These are phyloP conservation scores for Aureobasidium sp. DNA, from an alignment of 2,329 filamentous ascomycete genomes.

Conservation along the genomic window DNA sequence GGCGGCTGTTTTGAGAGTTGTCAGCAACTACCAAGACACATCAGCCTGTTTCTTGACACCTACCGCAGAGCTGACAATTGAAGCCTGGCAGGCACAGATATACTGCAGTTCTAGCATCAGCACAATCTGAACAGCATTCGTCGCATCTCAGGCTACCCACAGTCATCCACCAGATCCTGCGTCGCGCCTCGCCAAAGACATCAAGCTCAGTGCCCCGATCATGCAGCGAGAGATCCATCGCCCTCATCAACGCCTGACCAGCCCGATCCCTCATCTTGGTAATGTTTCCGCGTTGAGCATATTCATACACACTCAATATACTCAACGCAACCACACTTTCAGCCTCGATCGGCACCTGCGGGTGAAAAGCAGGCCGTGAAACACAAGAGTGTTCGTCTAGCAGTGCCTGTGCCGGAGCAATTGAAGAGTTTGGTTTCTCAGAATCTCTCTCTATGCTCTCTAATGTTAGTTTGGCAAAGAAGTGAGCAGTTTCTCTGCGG, in stretches of 20 bases:
- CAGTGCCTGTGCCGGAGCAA: conserved; percentile 41
- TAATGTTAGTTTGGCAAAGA: conserved; percentile 42
- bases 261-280: conserved; percentile 46
- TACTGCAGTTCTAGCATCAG: conserved; percentile 30
- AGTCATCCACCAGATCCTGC: conserved; percentile 50
- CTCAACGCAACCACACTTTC: conserved; percentile 45
- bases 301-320: conserved; percentile 47
- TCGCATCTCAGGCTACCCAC: conserved; percentile 23
- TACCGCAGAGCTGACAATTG: conserved; percentile 46
- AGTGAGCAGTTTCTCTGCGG: conserved; percentile 43
- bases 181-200: conserved; percentile 39
- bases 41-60: conserved; percentile 18
- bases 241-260: conserved; percentile 42
- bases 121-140: not conserved
- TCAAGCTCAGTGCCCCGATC: conserved; percentile 32
- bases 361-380: conserved; percentile 38
- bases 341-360: conserved; percentile 38
- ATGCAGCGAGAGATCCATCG: conserved; percentile 42
- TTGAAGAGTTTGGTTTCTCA: conserved; percentile 40
- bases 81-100: conserved; percentile 44
- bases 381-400: conserved; percentile 30
- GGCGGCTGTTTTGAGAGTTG: conserved; percentile 30
- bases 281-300: conserved; percentile 47
- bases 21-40: not conserved
- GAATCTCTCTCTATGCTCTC: conserved; percentile 45